Percentiles rank a stretch among this genome's conserved stretches.
These are phyloP conservation scores for Rhamnella rubrinervis DNA, from an alignment of 331 rosid genomes.

Conservation along the genomic window DNA sequence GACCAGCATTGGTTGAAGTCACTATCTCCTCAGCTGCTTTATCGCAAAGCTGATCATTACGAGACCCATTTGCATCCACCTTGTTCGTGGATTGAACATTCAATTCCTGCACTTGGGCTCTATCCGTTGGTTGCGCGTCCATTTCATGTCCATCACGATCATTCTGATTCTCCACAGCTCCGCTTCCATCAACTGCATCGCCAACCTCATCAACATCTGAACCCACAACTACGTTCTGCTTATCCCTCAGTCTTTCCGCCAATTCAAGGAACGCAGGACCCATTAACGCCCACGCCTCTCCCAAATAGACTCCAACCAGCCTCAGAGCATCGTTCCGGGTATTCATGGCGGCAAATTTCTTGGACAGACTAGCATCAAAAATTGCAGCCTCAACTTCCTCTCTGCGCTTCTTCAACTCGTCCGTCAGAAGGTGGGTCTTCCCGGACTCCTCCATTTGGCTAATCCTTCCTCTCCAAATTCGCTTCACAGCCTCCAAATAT, in stretches of 20 bases:
- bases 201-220: not conserved
- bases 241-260: constrained; percentile 14
- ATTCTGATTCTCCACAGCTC: not conserved
- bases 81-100: constrained; percentile 11
- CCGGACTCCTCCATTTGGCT: constrained; percentile 21
- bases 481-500: constrained; percentile 30
- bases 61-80: constrained; percentile 10
- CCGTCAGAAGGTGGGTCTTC: constrained; percentile 24
- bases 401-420: constrained; percentile 27
- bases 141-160: not conserved
- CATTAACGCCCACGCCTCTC: constrained; percentile 52
- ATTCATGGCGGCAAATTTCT: constrained; percentile 45
- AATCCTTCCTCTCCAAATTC: constrained; percentile 46
- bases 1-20: not conserved
- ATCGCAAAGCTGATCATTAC: not conserved
- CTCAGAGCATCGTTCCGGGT: constrained; percentile 48
- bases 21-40: not conserved
- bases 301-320: constrained; percentile 36
- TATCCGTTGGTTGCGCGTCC: not conserved
- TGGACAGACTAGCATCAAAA: constrained; percentile 34
- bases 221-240: constrained; percentile 2
- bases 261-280: constrained; percentile 53
- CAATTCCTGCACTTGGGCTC: not conserved
- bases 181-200: not conserved
- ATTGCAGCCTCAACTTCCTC: constrained; percentile 58